Conservation (phyloP, 164 flowering plant genomes). For the Piper betle region DNA sequence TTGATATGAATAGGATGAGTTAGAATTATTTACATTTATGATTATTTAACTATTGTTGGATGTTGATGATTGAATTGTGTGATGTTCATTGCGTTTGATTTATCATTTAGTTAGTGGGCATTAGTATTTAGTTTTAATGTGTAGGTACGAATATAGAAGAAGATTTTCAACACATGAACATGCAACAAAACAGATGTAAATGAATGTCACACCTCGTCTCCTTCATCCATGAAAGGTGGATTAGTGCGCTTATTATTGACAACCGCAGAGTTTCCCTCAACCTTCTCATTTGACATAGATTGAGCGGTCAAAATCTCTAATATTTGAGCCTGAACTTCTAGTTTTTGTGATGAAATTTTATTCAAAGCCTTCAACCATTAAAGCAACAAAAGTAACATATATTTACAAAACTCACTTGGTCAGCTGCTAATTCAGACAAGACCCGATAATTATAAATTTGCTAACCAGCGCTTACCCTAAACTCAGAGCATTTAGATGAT, state of each 20-base stretch:
- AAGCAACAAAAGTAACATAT: background rate
- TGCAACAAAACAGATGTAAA: too few relatives aligned
- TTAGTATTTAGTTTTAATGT: too few relatives aligned
- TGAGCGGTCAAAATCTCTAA: constrained; percentile 86
- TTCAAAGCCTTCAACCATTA: constrained; percentile 56
- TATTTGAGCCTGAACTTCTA: constrained; percentile 87
- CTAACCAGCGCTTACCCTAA: constrained; percentile 40
- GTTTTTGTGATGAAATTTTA: constrained; percentile 68
- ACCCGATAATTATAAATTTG: background rate
- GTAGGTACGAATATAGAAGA: too few relatives aligned
- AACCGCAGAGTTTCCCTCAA: constrained; percentile 28
- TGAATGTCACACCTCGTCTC: constrained; percentile 68
- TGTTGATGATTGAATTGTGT: too few relatives aligned
- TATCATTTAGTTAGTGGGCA: too few relatives aligned
- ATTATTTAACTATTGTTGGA: too few relatives aligned
- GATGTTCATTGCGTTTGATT: too few relatives aligned
- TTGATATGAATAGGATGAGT: too few relatives aligned
- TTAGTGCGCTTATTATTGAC: constrained; percentile 24
- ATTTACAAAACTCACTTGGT: too few relatives aligned
- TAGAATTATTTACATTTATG: too few relatives aligned
- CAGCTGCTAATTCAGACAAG: too few relatives aligned
- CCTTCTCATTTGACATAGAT: constrained; percentile 52
- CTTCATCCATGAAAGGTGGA: constrained; percentile 67
- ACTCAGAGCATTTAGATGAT: constrained; percentile 44
- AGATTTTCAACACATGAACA: too few relatives aligned